Conservation (phyloP, 371 early-diverging fungal genomes). For the Lichtheimia ramosa region DNA sequence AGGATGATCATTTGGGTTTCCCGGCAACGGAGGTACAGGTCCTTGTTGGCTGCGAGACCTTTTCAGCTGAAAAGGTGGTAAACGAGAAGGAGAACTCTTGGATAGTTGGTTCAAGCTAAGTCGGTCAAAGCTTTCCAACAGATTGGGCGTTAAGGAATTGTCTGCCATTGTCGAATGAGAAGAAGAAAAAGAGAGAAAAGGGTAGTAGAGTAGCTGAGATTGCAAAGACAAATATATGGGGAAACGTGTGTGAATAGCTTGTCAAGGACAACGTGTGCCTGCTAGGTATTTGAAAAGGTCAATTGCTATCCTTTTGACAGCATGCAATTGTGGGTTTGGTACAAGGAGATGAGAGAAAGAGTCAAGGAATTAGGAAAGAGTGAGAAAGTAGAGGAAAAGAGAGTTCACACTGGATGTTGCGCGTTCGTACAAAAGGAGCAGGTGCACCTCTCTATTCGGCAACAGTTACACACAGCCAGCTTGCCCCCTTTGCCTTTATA, state of each 20-base stretch:
- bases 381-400: constrained; percentile 4
- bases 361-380: constrained; percentile 1
- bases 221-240: background rate
- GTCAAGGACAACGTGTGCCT: too few relatives aligned
- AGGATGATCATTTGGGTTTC: constrained; percentile 4
- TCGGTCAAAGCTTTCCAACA: constrained; percentile 16
- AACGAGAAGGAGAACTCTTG: constrained; percentile 21
- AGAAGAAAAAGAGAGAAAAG: background rate
- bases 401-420: background rate
- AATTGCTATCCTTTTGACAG: constrained; percentile 5
- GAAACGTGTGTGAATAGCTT: background rate
- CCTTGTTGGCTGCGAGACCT: constrained; percentile 20
- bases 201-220: background rate
- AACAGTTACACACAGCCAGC: background rate
- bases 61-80: constrained; percentile 19
- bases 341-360: constrained; percentile 1
- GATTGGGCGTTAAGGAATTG: constrained; percentile 17
- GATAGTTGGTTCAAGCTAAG: constrained; percentile 19
- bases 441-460: background rate
- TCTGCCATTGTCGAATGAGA: constrained; percentile 13
- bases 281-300: too few relatives aligned
- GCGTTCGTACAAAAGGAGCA: constrained; percentile 2
- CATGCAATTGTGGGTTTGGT: constrained; percentile 12
- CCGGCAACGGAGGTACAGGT: constrained; percentile 13
- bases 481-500: too few relatives aligned